Conservation (phyloP, 768 basidiomycete species). For the Suillus discolor region DNA sequence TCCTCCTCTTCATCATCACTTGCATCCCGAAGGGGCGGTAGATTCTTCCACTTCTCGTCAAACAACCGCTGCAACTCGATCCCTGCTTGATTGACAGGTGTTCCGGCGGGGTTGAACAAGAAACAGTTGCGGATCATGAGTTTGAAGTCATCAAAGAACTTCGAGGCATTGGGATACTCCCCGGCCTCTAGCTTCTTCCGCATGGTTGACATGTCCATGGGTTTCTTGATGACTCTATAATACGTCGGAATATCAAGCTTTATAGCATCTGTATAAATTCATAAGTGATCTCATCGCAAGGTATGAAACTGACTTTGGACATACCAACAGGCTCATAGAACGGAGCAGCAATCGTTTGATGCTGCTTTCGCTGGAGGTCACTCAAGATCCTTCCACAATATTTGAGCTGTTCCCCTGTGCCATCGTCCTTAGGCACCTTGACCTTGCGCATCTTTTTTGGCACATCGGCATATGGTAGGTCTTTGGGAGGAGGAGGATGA, state of each 20-base stretch:
- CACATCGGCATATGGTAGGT: conserved; percentile 78
- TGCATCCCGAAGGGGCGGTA: conserved; percentile 63
- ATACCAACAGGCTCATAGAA: conserved; percentile 95
- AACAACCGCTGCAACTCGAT: conserved; percentile 84
- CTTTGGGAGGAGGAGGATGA: conserved; percentile 93
- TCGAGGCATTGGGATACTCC: conserved; percentile 75
- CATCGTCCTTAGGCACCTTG: conserved; percentile 63
- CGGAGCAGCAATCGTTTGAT: conserved; percentile 69
- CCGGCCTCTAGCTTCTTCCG: conserved; percentile 77
- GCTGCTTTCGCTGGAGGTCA: conserved; percentile 80
- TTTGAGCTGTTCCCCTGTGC: conserved; percentile 80
- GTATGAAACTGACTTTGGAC: conserved; percentile 32
- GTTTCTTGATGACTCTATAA: conserved; percentile 85
- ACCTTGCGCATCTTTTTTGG: conserved; percentile 69
- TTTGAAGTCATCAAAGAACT: conserved; percentile 90
- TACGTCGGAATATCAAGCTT: conserved; percentile 84
- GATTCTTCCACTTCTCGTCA: conserved; percentile 85
- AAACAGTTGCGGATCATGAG: conserved; percentile 95
- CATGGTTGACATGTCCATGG: conserved; percentile 95
- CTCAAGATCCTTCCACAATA: conserved; percentile 77
- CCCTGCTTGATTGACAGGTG: conserved; percentile 86
- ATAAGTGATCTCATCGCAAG: too few relatives aligned
- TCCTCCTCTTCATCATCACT: conserved; percentile 67
- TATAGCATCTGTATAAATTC: conserved; percentile 59
- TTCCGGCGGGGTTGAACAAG: conserved; percentile 86